phyloP scores from a whole-genome alignment of 345 rosid species.

The Brassica incana region DNA sequence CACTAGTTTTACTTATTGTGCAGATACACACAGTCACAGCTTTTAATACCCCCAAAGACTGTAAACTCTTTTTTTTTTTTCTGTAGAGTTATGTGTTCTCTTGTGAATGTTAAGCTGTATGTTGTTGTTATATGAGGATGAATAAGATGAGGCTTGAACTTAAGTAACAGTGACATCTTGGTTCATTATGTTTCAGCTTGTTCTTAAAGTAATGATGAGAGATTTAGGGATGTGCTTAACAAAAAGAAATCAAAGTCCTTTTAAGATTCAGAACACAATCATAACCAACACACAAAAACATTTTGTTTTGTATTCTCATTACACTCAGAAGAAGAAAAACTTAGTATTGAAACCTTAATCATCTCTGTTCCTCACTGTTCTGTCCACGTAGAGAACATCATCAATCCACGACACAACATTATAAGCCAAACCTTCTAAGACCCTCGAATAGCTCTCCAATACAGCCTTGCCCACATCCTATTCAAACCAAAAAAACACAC shows the following conservation, averaged over 20 bases:
- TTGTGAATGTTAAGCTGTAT: conserved; percentile 28
- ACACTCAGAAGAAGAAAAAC: neutral
- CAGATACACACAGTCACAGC: conserved; percentile 35
- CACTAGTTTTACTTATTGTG: conserved; percentile 19
- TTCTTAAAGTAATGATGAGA: neutral
- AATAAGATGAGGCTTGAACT: conserved; percentile 28
- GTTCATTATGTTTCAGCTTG: conserved; percentile 2
- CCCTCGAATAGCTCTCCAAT: conserved; percentile 89
- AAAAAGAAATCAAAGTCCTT: neutral
- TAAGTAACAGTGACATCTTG: conserved; percentile 5
- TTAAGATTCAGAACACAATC: conserved; percentile 17
- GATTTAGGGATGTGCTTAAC: neutral
- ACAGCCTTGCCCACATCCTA: conserved; percentile 94
- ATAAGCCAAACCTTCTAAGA: conserved; percentile 87
- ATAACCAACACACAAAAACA: neutral
- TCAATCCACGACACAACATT: conserved; percentile 88
- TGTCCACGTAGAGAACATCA: conserved; percentile 77
- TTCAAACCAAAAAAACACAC: conserved; percentile 1
- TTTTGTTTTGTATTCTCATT: conserved; percentile 18
- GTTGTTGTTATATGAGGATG: conserved; percentile 26
- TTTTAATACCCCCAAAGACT: conserved; percentile 3
- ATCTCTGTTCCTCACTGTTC: conserved; percentile 51
- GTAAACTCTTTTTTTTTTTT: conserved; percentile 25
- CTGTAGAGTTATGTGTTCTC: conserved; percentile 25
- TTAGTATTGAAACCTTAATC: conserved; percentile 28